Evolutionary conservation across 306 rosid genomes (phyloP).

Genomic region (Cucurbita pepo): DNA sequence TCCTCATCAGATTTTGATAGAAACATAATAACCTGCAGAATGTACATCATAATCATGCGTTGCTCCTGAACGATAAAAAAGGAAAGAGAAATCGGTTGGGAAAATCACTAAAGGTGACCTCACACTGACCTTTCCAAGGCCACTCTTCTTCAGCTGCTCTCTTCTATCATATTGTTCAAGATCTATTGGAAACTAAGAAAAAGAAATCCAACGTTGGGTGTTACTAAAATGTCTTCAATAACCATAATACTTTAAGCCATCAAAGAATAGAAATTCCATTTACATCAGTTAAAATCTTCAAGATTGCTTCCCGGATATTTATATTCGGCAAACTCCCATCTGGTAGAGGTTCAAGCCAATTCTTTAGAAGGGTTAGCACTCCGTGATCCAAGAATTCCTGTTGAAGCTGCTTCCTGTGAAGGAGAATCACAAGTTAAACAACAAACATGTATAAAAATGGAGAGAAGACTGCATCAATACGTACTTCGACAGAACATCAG

Average conservation of each 20-base stretch:
- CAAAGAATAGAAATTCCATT: slow-evolving; percentile 3
- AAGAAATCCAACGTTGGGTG: slow-evolving; percentile 15
- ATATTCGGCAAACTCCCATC: slow-evolving; percentile 93
- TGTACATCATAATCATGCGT: background rate
- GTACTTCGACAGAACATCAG: slow-evolving; percentile 87
- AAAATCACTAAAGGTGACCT: background rate
- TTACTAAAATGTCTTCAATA: background rate
- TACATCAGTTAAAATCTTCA: slow-evolving; percentile 85
- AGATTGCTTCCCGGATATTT: slow-evolving; percentile 67
- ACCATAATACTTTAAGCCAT: background rate
- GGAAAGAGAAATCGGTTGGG: background rate
- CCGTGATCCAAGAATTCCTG: slow-evolving; percentile 88
- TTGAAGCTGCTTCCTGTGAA: slow-evolving; percentile 76
- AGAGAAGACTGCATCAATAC: background rate
- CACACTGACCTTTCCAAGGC: slow-evolving; percentile 73
- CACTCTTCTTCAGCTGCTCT: slow-evolving; percentile 91
- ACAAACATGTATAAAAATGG: background rate
- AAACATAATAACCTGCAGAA: slow-evolving; percentile 76
- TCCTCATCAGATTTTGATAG: slow-evolving; percentile 87
- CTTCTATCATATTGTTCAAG: slow-evolving; percentile 84
- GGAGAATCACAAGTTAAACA: background rate
- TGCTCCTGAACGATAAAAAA: background rate
- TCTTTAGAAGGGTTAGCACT: slow-evolving; percentile 63
- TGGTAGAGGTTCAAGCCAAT: slow-evolving; percentile 95
- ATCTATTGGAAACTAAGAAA: slow-evolving; percentile 67